Base-by-base conservation (phyloP, 1,284 basidiomycete genomes). In the Tausonia pullulans region DNA sequence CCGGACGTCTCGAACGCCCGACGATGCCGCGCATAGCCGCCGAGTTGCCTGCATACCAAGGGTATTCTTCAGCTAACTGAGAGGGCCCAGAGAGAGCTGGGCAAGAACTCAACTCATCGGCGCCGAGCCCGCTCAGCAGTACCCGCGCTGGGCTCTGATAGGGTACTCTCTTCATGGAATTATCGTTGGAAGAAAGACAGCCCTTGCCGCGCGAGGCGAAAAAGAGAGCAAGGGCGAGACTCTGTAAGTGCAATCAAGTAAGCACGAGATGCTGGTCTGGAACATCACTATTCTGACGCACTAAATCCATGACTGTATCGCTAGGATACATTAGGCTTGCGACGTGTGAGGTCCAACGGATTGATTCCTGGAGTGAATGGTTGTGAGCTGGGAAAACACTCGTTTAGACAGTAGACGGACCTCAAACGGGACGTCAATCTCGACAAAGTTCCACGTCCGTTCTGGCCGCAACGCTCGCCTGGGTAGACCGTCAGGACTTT, bases 11-110 rank as follows among this genome's bases (percentile, higher is more conserved):
- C 80, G 74, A 83, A 98, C 0, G 87, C 88, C 9, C 85, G 83
- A 11, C 90, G 83, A 77, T 98, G 93, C 58, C 96, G 81, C 0
- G 88, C 83, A 75, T 99, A 99, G 0, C 96, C 96, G 1, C 91
- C 96, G 0, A 98, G 80, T 43, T 97, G 81, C 65, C 76, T 78
- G 48, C 6, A 7, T 9, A 11, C 14, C 14, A n/a, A 5, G 27
- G 27, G 2, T 27, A 27, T 27, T 27, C 27, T 27, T 27, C 27
- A 27, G 27, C 27, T 27, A 27, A 27, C 27, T 27, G 27, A 27
- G 11, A 60, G 5, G 3, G 57, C 3, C 43, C 7, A 43, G 49
- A 11, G 43, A 56, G 41, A 39, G 16, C 39, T 9, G 27, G n/a
- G 27, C 51, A 52, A 60, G 43, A 46, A 50, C 11, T 9, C 16